Conservation (phyloP, 225 moss, liverwort and hornwort genomes). For the Rhytidiadelphus loreus region DNA sequence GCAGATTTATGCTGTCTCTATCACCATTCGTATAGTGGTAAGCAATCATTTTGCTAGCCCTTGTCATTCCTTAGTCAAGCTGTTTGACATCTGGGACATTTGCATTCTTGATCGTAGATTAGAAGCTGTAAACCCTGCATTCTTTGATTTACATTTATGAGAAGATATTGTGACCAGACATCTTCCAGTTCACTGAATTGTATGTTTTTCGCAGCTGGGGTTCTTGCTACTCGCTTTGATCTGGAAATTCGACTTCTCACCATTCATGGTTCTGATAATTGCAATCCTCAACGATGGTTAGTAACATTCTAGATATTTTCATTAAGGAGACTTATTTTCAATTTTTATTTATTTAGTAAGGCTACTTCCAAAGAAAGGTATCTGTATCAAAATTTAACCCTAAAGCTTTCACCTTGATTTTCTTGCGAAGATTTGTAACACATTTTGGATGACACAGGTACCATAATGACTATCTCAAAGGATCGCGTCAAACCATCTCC, state of each 20-base stretch:
- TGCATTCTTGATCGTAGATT: not conserved
- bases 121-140: not conserved
- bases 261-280: constrained; percentile 72
- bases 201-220: constrained; percentile 34
- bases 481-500: constrained; percentile 86
- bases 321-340: not conserved
- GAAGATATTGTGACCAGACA: not conserved
- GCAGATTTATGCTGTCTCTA: constrained; percentile 84
- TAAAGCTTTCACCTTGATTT: not conserved
- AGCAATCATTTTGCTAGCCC: not conserved
- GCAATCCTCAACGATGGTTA: constrained; percentile 74
- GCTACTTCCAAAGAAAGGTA: not conserved
- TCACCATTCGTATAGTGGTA: constrained; percentile 87
- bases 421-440: not conserved
- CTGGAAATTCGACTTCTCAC: constrained; percentile 70
- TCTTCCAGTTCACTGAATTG: not conserved
- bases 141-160: not conserved
- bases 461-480: constrained; percentile 91
- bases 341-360: not conserved
- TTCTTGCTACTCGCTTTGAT: constrained; percentile 54
- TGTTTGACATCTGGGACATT: not conserved
- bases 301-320: not conserved
- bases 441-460: constrained; percentile 23
- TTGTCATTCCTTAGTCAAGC: not conserved
- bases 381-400: not conserved